Conservation (phyloP, 352 stramenopile genomes). For the Phytophthora fragariae region DNA sequence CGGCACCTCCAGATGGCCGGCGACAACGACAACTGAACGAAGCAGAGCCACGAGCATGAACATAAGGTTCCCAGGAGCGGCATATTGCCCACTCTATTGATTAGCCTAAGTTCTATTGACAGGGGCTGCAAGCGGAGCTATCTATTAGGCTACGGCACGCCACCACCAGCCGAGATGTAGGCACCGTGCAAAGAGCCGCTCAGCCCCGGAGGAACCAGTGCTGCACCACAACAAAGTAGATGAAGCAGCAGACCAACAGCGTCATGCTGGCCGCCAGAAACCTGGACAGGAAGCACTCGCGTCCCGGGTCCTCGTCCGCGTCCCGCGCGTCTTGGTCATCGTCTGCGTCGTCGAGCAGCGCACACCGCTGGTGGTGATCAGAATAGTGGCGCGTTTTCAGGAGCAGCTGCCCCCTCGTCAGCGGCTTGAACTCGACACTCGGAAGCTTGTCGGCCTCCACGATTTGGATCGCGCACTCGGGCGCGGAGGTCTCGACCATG, state of each 20-base stretch:
- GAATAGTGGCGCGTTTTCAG: slow-evolving; percentile 24
- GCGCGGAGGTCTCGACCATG: slow-evolving; percentile 22
- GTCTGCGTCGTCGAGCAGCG: slow-evolving; percentile 16
- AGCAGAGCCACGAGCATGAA: slow-evolving; percentile 19
- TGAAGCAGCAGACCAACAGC: slow-evolving; percentile 50
- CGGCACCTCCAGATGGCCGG: slow-evolving; percentile 22
- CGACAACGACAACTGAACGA: slow-evolving; percentile 21
- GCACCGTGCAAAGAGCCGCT: slow-evolving; percentile 9
- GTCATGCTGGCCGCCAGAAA: slow-evolving; percentile 49
- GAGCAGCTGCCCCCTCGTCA: slow-evolving; percentile 37
- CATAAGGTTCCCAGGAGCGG: slow-evolving; percentile 30
- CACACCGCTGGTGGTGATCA: slow-evolving; percentile 1
- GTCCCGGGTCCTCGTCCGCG: slow-evolving; percentile 20
- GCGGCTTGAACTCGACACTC: slow-evolving; percentile 23
- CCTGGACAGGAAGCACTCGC: slow-evolving; percentile 60
- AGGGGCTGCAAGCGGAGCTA: too few relatives aligned
- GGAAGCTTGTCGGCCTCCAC: slow-evolving; percentile 6
- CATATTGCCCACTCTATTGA: slow-evolving; percentile 20
- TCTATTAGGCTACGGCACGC: slow-evolving; percentile 10
- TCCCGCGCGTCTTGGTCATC: slow-evolving; percentile 19
- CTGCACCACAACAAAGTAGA: slow-evolving; percentile 55
- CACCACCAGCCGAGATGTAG: slow-evolving; percentile 18
- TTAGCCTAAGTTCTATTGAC: slow-evolving; percentile 9
- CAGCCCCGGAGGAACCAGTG: slow-evolving; percentile 10
- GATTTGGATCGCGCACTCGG: slow-evolving; percentile 29